Base-by-base conservation (phyloP, 768 basidiomycete genomes). In the Amanita pseudoporphyria region DNA sequence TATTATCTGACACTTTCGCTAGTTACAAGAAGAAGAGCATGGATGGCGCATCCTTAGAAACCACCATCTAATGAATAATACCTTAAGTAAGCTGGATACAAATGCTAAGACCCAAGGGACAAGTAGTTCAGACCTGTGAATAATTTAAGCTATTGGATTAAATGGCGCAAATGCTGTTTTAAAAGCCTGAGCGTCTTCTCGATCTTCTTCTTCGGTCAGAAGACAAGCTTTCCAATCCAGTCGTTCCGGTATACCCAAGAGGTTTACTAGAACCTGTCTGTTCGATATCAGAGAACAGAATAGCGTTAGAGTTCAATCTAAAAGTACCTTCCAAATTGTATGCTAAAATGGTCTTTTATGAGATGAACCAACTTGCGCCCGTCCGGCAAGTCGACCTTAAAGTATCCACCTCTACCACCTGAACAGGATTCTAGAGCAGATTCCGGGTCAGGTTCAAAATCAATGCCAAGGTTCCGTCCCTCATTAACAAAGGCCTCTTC, bases 171-270 rank as follows among this genome's bases (percentile, higher is more conserved):
- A 96, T 2, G 85, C 89, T 30, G 72, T 65, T 60, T 94, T 97
- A 68, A 99, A 96, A 38, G 77, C 74, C 52, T 81, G 69, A 1
- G 81, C 88, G 62, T 98, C 95, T 9, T 76, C 79, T 59, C 71
- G 84, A 60, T 98, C 95, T 58, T 92, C 88, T 12, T 82, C 85
- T 52, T 95, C 91, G 7, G 81, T 66, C 54, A 90, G 76, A 57
- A 77, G 71, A 61, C 95, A 99, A 1, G 74, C 77, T 62, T 91
- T 95, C 95, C 95, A 99, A 60, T 98, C 94, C 45, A 86, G 69
- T 41, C 95, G 76, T 16, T 91, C 79, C 1, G 84, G 82, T 48
- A 79, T 77, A 13, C 74, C 81, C 48, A 98, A 60, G n/a, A 97
- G 64, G 31, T 77, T 71, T 5, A 84, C 88, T 38, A 97, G 61